A percentile compares a stretch with the other conserved stretches of the same genome.
Conservation (phyloP, 2,329 filamentous ascomycete species). For the Emydomyces testavorans region DNA sequence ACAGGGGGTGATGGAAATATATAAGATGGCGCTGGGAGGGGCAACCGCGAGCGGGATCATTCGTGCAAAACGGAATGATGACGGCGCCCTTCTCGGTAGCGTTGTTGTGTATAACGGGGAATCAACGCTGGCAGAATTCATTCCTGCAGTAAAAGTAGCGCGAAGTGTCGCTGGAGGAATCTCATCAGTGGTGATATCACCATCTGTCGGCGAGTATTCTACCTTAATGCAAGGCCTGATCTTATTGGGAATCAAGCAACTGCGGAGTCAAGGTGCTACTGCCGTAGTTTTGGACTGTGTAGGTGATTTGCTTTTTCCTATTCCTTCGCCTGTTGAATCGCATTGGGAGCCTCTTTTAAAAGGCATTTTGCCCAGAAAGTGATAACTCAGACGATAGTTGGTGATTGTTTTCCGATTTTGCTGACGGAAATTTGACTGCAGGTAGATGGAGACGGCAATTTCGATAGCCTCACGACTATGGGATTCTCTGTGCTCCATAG, state of each 20-base stretch:
- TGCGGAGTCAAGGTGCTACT: slow-evolving; percentile 63
- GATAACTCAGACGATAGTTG: background rate
- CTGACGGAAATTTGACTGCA: slow-evolving; percentile 24
- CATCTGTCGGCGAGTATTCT: slow-evolving; percentile 55
- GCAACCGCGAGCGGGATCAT: slow-evolving; percentile 67
- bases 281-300: slow-evolving; percentile 72
- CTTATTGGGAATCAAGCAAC: slow-evolving; percentile 68
- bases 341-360: background rate
- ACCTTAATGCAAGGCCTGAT: slow-evolving; percentile 67
- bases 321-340: background rate
- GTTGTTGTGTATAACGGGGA: slow-evolving; percentile 66
- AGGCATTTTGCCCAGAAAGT: background rate
- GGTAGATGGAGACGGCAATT: slow-evolving; percentile 60
- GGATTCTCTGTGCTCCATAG: slow-evolving; percentile 67
- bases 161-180: slow-evolving; percentile 57
- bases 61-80: slow-evolving; percentile 59
- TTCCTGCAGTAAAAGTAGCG: slow-evolving; percentile 55
- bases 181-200: slow-evolving; percentile 64
- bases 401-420: background rate
- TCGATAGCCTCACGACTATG: slow-evolving; percentile 64
- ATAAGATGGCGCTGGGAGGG: slow-evolving; percentile 61
- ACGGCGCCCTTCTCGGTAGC: slow-evolving; percentile 60
- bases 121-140: slow-evolving; percentile 55
- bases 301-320: slow-evolving; percentile 27
- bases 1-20: slow-evolving; percentile 70